Evolutionary conservation across 352 stramenopile species (phyloP).

Genomic region (Peronospora farinosa): DNA sequence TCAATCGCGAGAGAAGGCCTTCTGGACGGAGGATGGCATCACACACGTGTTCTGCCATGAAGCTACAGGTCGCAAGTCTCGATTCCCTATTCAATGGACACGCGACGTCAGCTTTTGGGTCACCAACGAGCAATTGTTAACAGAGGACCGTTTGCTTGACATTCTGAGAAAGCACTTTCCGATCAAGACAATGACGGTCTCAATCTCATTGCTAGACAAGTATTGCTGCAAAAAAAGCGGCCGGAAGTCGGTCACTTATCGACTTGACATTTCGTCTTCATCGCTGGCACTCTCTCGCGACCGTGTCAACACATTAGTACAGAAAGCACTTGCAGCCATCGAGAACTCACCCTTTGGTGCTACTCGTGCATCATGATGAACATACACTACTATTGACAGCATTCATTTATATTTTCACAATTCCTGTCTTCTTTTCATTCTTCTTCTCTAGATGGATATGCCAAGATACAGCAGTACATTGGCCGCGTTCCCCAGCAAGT

Average conservation of each 20-base stretch:
- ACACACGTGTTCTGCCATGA: constrained; percentile 67
- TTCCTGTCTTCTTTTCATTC: constrained; percentile 8
- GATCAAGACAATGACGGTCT: constrained; percentile 27
- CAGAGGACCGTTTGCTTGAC: constrained; percentile 36
- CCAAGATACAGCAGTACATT: constrained; percentile 75
- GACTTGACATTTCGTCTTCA: constrained; percentile 37
- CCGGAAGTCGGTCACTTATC: constrained; percentile 58
- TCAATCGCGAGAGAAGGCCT: constrained; percentile 63
- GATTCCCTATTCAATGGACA: constrained; percentile 54
- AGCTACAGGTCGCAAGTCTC: constrained; percentile 30
- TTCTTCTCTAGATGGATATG: constrained; percentile 35
- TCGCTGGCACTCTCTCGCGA: constrained; percentile 40
- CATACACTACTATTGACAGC: neutral
- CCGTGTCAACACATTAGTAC: constrained; percentile 40
- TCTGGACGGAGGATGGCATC: constrained; percentile 62
- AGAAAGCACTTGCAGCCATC: constrained; percentile 35
- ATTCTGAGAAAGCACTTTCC: constrained; percentile 49
- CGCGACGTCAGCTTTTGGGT: constrained; percentile 78
- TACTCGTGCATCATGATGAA: constrained; percentile 31
- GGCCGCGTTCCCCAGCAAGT: constrained; percentile 67
- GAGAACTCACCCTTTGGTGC: constrained; percentile 54
- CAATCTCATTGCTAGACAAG: constrained; percentile 42
- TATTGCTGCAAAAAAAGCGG: constrained; percentile 50
- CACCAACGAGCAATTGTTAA: constrained; percentile 41
- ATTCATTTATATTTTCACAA: neutral